A percentile compares a stretch with the other conserved stretches of the same genome.
Evolutionary conservation across 495 filamentous ascomycete genomes (phyloP).

Genomic region (Letharia lupina): DNA sequence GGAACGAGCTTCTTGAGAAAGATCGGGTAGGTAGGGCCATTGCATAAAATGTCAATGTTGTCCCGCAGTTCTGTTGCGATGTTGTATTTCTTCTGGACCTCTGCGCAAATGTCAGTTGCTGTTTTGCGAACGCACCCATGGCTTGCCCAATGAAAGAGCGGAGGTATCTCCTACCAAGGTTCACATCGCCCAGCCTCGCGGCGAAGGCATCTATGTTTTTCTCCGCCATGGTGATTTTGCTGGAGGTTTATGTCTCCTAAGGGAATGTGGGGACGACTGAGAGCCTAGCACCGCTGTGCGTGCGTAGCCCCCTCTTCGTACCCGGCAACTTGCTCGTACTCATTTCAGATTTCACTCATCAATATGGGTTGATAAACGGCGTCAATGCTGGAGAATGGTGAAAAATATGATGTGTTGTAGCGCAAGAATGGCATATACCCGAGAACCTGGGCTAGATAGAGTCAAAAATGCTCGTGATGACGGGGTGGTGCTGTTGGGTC

Average conservation of each 20-base stretch:
- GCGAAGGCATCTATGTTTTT: conserved; percentile 52
- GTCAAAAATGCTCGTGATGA: neutral
- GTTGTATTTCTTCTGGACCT: conserved; percentile 66
- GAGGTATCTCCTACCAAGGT: conserved; percentile 41
- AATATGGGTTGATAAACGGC: neutral
- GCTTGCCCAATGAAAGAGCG: conserved; percentile 3
- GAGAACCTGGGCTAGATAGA: neutral
- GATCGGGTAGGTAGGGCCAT: conserved; percentile 53
- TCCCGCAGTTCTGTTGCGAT: conserved; percentile 75
- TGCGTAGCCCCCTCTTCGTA: conserved; percentile 5
- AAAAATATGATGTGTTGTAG: neutral
- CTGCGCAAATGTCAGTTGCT: conserved; percentile 36
- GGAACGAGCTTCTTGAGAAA: conserved; percentile 86
- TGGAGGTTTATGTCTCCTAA: neutral
- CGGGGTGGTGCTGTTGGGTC: neutral
- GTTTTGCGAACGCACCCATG: conserved; percentile 9
- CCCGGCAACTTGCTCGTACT: conserved; percentile 2
- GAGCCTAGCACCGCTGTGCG: conserved; percentile 9
- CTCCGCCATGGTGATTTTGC: conserved; percentile 31
- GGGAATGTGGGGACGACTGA: too few relatives aligned
- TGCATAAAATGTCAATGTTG: conserved; percentile 66
- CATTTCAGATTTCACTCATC: conserved; percentile 2
- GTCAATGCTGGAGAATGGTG: neutral
- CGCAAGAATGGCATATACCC: neutral
- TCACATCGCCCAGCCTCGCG: conserved; percentile 50